These are phyloP conservation scores for Plasmodiophora brassicae DNA, from an alignment of 208 protist species.

Conservation along the genomic window DNA sequence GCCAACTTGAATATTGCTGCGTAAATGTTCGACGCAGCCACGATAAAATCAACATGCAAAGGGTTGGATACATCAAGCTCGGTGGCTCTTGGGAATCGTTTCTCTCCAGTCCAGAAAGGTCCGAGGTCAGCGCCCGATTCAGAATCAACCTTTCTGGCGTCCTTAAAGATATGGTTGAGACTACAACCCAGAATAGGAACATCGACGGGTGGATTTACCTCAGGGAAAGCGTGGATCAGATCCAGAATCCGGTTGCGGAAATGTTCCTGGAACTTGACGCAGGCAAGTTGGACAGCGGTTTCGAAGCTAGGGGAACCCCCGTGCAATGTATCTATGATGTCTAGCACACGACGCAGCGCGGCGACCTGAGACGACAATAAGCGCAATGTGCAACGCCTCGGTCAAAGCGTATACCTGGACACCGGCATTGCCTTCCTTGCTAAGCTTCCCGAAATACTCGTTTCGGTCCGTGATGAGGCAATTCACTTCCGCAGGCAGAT, in stretches of 20 bases:
- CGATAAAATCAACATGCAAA: constrained; percentile 35
- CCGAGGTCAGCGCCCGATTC: constrained; percentile 8
- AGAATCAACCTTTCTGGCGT: background rate
- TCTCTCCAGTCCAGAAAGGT: constrained; percentile 41
- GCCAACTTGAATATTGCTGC: constrained; percentile 33
- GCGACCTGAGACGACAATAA: too few relatives aligned
- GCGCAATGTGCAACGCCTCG: too few relatives aligned
- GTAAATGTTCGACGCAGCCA: constrained; percentile 17
- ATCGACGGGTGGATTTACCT: background rate
- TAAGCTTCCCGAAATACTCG: background rate
- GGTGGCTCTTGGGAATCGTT: constrained; percentile 39
- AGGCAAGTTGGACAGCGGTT: constrained; percentile 26
- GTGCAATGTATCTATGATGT: too few relatives aligned
- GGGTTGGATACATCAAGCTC: constrained; percentile 28
- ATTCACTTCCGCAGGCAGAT: constrained; percentile 26
- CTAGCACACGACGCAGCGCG: too few relatives aligned
- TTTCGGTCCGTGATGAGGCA: background rate
- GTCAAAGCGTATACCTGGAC: background rate
- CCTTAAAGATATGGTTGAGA: constrained; percentile 24
- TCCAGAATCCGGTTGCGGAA: constrained; percentile 22
- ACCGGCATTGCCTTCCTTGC: background rate
- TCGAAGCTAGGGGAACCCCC: background rate
- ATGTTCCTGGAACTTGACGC: background rate
- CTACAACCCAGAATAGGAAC: background rate
- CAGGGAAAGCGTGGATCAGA: constrained; percentile 39